Base-by-base conservation (phyloP, 805 yeast species). In the Clavispora vitiphila region DNA sequence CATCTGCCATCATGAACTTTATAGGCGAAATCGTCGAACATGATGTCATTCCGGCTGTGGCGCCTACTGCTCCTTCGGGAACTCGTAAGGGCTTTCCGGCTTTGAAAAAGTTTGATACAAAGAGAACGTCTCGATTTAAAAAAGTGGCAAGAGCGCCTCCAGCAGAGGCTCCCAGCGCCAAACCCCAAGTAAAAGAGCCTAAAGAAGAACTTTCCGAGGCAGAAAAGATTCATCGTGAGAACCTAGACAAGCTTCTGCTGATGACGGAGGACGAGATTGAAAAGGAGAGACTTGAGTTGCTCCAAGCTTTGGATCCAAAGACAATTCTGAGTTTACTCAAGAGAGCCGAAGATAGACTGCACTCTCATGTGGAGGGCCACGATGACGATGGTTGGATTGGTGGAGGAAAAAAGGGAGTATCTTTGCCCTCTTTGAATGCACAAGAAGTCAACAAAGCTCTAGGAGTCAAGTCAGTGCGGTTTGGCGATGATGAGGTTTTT, bases 181-280 rank as follows among this genome's bases (percentile, higher is more conserved):
- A 29, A 15, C 20, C 16, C 4, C 32, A 9, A 8, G 29, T 25
- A 32, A 19, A 24, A 16, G 26, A 30, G 35, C 26, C 31, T 27
- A 42, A 26, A 31, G 37, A 31, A 20, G 63, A 60, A 12, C 45
- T 75, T 37, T 64, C 82, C 0, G 95, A 86, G 51, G 77, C 83
- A 0, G 90, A 84, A 49, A 74, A 77, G 55, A 86, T 89, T 18
- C 91, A 87, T 57, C 58, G 75, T 42, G 96, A 89, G 55, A 90
- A 88, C 59, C 60, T 85, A 46, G 76, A 79, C 29, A 68, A 72
- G 31, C 58, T 90, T 41, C 65, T 78, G 27, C 58, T 63, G 11
- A 82, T 89, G 90, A 67, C 82, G 2, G 72, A 69, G 2, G 82
- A 76, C 14, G 88, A 89, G 54, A 74, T 86, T 26, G 67, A 72